Conservation (phyloP, 192 early-diverging fungal species). For the Coemansia sp. region DNA sequence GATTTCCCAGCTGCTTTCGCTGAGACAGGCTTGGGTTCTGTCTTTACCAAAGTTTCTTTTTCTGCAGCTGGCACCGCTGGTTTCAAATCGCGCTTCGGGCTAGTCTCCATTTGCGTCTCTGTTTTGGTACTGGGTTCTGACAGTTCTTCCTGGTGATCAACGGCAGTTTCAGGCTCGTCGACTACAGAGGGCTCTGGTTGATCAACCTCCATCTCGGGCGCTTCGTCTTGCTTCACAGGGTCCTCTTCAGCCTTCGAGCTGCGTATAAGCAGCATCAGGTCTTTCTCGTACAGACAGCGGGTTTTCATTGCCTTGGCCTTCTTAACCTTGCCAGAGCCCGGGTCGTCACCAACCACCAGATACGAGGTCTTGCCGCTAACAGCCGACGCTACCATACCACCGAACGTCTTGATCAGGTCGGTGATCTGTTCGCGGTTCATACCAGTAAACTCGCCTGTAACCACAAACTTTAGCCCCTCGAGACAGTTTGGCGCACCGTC, state of each 20-base stretch:
- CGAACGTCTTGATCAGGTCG: conserved; percentile 86
- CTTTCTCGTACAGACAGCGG: conserved; percentile 80
- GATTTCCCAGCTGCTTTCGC: conserved; percentile 21
- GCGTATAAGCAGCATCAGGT: conserved; percentile 76
- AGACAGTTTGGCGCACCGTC: conserved; percentile 71
- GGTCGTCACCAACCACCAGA: conserved; percentile 82
- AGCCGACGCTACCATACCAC: conserved; percentile 73
- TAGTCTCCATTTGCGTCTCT: not conserved
- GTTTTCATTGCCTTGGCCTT: conserved; percentile 72
- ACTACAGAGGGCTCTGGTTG: not conserved
- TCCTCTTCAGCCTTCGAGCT: conserved; percentile 31
- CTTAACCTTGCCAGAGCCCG: conserved; percentile 79
- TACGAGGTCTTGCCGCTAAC: conserved; percentile 83
- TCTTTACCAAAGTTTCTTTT: not conserved
- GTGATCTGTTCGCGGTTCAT: conserved; percentile 73
- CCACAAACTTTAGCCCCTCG: conserved; percentile 80
- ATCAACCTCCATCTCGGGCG: not conserved
- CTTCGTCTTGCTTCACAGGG: not conserved
- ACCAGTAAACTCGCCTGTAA: conserved; percentile 85
- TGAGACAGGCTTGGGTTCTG: conserved; percentile 2
- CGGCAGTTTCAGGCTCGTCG: not conserved
- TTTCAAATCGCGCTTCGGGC: not conserved
- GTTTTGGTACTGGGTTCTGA: not conserved
- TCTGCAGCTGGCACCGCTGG: conserved; percentile 4
- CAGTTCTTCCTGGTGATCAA: not conserved